Base-by-base conservation (phyloP, 352 stramenopile genomes). In the Plasmopara viticola region DNA sequence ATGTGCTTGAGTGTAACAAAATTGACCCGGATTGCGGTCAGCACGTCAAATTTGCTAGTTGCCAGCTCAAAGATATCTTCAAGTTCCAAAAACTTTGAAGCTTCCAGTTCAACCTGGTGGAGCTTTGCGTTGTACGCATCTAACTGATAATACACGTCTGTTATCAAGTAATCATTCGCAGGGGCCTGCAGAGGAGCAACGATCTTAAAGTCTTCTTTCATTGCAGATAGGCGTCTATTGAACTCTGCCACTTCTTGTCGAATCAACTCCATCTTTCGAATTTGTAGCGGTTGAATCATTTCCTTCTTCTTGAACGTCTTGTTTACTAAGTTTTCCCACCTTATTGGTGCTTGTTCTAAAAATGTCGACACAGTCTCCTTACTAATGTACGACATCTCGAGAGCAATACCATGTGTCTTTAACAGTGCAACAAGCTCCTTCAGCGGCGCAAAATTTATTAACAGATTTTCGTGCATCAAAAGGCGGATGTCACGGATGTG, bases 51-150 rank as follows among this genome's bases (percentile, higher is more conserved):
- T 25, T 87, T 88, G 17, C 74, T 94, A 1, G 76, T 68, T 1
- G 84, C 62, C 9, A 98, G 66, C 58, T 98, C 94, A 63, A 98
- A 98, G 60, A 98, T 92, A 43, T 98, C 93, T 62, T 98, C 93
- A 10, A 97, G 70, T 47, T 97, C 86, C 31, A 95, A 72, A 44
- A 97, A 69, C 29, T 69, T 70, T n/a, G 68, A 51, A 14, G 84
- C 85, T 64, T 97, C 81, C 0, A 74, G 59, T 57, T 97, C 93
- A 20, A 96, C 70, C 7, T 85, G 60, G 30, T 66, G 48, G 15
- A 98, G 43, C 48, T 87, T 89, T 4, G 51, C 51, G 38, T 95
- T 79, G 56, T 96, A 96, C 8, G 66, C 70, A 58, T 97, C 87
- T 50, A 98, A 76, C 20, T 82, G 72, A 0, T 66, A 62, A 56